Conservation (phyloP, 345 rosid species). For the Citrus reticulata region DNA sequence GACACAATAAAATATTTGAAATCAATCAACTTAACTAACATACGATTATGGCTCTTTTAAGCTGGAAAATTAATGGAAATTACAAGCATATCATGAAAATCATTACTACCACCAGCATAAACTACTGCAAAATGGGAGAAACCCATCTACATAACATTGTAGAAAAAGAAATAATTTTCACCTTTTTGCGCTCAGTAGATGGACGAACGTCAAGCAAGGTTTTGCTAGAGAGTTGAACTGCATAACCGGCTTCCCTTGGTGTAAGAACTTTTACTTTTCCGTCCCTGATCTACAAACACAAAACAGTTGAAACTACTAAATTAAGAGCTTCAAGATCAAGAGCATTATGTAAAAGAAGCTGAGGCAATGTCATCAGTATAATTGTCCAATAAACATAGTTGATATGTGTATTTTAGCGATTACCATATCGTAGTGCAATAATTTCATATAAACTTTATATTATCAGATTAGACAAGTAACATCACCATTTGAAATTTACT, state of each 20-base stretch:
- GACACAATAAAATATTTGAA: not conserved
- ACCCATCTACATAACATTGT: not conserved
- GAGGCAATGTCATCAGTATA: conserved; percentile 5
- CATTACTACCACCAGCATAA: not conserved
- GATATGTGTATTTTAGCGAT: not conserved
- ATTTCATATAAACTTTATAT: not conserved
- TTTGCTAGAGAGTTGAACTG: conserved; percentile 77
- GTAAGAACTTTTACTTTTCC: conserved; percentile 78
- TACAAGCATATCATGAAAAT: not conserved
- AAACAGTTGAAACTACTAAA: conserved; percentile 8
- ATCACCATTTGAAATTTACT: not conserved
- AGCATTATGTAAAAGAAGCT: conserved; percentile 3
- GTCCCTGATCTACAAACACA: conserved; percentile 60
- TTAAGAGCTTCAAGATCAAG: conserved; percentile 5
- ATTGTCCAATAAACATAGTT: not conserved
- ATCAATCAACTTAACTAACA: not conserved
- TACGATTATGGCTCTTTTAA: not conserved
- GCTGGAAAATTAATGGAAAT: not conserved
- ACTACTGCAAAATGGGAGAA: not conserved
- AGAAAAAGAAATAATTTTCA: conserved; percentile 6
- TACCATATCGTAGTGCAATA: not conserved
- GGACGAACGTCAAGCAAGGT: conserved; percentile 86
- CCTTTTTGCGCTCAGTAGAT: conserved; percentile 68
- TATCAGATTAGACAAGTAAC: not conserved
- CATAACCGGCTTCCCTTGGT: conserved; percentile 91